Conservation (phyloP, 2,329 filamentous ascomycete genomes). For the Arthrocladium fulminans region DNA sequence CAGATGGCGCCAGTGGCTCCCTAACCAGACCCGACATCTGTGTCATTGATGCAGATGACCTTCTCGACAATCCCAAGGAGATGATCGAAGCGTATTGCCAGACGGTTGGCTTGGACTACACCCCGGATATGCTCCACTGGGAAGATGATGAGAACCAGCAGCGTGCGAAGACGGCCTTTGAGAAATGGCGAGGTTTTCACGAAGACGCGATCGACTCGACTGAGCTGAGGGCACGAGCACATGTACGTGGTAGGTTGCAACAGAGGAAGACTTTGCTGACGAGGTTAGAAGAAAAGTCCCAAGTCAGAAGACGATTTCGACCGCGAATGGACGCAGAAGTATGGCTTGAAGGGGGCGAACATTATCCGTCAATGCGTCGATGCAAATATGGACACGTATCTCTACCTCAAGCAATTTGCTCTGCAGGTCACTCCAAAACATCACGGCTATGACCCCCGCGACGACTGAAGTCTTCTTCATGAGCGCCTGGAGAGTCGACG, state of each 20-base stretch:
- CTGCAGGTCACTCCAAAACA: conserved; percentile 26
- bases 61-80: conserved; percentile 72
- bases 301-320: conserved; percentile 49
- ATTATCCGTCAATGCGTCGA: conserved; percentile 52
- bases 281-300: conserved; percentile 24
- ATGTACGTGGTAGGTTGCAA: conserved; percentile 29
- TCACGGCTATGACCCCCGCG: background rate
- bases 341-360: conserved; percentile 50
- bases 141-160: conserved; percentile 62
- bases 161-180: conserved; percentile 66
- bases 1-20: conserved; percentile 18
- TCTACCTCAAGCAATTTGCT: conserved; percentile 58
- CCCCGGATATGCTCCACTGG: conserved; percentile 75
- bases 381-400: conserved; percentile 51
- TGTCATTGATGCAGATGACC: conserved; percentile 85
- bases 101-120: conserved; percentile 68
- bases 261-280: conserved; percentile 20
- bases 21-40: conserved; percentile 54
- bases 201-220: conserved; percentile 84
- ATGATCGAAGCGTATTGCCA: conserved; percentile 73
- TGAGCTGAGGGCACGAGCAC: conserved; percentile 54
- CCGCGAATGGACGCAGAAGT: conserved; percentile 53
- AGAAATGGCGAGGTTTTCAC: conserved; percentile 96
- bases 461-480: background rate
- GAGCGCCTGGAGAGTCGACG: too few species aligned